phyloP scores from a whole-genome alignment of 768 basidiomycete species.

The Hydnum rufescens region DNA sequence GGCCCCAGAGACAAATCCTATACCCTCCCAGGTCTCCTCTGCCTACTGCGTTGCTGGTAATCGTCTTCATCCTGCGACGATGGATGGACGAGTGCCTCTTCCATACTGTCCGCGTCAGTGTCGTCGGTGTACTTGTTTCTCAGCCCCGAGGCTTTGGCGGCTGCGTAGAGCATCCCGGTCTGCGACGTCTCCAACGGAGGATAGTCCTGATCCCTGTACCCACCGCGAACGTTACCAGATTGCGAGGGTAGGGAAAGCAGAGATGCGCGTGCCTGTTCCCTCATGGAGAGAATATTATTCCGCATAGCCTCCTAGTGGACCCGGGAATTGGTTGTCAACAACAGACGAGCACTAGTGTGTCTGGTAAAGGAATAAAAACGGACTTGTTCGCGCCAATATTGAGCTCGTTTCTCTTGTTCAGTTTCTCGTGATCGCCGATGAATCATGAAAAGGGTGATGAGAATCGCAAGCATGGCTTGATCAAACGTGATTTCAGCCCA shows the following conservation, averaged over 20 bases:
- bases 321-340: too few relatives aligned
- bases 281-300: conserved; percentile 62
- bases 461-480: conserved; percentile 54
- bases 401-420: conserved; percentile 66
- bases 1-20: neutral
- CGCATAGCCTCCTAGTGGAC: conserved; percentile 55
- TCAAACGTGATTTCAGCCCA: neutral
- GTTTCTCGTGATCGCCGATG: conserved; percentile 52
- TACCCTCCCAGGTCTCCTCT: neutral
- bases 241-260: conserved; percentile 31
- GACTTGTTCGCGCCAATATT: conserved; percentile 83
- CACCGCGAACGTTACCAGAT: conserved; percentile 20
- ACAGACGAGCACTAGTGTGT: too few relatives aligned
- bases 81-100: conserved; percentile 6
- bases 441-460: conserved; percentile 45
- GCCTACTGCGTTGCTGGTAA: conserved; percentile 1
- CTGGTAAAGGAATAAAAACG: conserved; percentile 4
- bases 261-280: conserved; percentile 49
- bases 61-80: neutral
- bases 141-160: conserved; percentile 27
- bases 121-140: conserved; percentile 33
- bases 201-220: conserved; percentile 28
- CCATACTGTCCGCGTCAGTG: conserved; percentile 6
- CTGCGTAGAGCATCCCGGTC: conserved; percentile 27
- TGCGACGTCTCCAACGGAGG: conserved; percentile 33